phyloP scores from a whole-genome alignment of 2,329 filamentous ascomycete species.

The Orbilia blumenaviensis region DNA sequence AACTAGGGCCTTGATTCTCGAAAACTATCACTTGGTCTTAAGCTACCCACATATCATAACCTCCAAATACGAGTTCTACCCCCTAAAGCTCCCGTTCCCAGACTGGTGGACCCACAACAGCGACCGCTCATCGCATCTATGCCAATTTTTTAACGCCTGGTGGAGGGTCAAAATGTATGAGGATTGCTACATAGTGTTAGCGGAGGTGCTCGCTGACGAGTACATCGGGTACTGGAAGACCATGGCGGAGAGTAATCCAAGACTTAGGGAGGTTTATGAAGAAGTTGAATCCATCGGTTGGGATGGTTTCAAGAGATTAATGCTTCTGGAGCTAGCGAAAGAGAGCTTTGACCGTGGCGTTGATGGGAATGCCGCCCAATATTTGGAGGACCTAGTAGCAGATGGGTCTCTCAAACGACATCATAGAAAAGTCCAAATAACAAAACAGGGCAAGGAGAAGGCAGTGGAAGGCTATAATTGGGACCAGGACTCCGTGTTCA shows the following conservation, averaged over 20 bases:
- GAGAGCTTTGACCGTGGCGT: constrained; percentile 1
- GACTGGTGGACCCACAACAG: neutral
- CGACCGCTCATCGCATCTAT: neutral
- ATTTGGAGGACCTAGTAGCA: neutral
- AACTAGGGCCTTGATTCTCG: constrained; percentile 4
- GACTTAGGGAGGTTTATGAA: neutral
- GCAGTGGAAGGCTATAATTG: neutral
- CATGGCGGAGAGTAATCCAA: neutral
- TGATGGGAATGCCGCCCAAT: neutral
- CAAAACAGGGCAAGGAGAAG: neutral
- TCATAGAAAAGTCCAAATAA: neutral
- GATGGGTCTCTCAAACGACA: neutral
- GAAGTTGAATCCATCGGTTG: neutral
- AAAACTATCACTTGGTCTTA: constrained; percentile 39
- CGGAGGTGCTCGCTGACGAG: constrained; percentile 1
- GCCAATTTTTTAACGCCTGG: constrained; percentile 11
- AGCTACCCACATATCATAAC: constrained; percentile 19
- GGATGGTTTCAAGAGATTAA: neutral
- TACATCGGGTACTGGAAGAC: constrained; percentile 15
- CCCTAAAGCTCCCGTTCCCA: neutral
- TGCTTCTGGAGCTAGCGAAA: constrained; percentile 10
- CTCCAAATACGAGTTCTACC: constrained; percentile 23
- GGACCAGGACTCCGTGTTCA: neutral
- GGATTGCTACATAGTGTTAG: constrained; percentile 15
- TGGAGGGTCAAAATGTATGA: constrained; percentile 23